A percentile compares a stretch with the other conserved stretches of the same genome.
These are phyloP conservation scores for Oldenlandia corymbosa DNA, from an alignment of 257 asterid species.

Conservation along the genomic window DNA sequence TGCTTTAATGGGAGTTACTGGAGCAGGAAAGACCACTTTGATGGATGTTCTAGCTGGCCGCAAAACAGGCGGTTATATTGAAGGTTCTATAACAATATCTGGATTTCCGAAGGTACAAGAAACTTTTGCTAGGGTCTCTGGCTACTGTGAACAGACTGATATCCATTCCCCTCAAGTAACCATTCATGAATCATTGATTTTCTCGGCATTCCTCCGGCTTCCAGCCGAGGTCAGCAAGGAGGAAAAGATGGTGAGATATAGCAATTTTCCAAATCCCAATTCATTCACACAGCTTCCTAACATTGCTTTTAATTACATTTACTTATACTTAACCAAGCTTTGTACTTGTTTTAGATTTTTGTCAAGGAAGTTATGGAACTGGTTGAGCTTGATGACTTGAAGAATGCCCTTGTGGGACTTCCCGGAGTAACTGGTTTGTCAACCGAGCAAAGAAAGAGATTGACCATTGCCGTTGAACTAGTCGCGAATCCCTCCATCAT, in stretches of 20 bases:
- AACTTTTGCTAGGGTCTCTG: conserved; percentile 79
- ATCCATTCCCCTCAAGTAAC: conserved; percentile 88
- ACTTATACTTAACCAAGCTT: neutral
- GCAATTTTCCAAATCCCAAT: too few species aligned
- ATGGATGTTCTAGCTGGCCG: conserved; percentile 94
- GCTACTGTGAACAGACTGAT: conserved; percentile 86
- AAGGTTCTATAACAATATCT: conserved; percentile 68
- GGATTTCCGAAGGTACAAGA: conserved; percentile 77
- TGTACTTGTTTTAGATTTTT: conserved; percentile 46
- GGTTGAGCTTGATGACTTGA: conserved; percentile 62
- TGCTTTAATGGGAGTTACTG: conserved; percentile 83
- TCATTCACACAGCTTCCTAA: neutral
- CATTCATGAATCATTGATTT: conserved; percentile 65
- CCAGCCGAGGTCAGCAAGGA: conserved; percentile 55
- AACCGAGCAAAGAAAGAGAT: conserved; percentile 81
- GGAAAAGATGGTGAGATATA: conserved; percentile 51
- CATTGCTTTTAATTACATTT: too few species aligned
- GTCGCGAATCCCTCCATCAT: conserved; percentile 88
- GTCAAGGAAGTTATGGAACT: conserved; percentile 85
- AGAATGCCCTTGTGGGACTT: conserved; percentile 67
- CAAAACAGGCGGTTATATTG: conserved; percentile 73
- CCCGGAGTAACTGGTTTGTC: conserved; percentile 86
- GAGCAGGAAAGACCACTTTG: conserved; percentile 86
- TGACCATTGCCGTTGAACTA: conserved; percentile 79
- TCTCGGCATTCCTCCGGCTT: conserved; percentile 90